These are phyloP conservation scores for Coriaria nepalensis DNA, from an alignment of 306 rosid species.

Conservation along the genomic window DNA sequence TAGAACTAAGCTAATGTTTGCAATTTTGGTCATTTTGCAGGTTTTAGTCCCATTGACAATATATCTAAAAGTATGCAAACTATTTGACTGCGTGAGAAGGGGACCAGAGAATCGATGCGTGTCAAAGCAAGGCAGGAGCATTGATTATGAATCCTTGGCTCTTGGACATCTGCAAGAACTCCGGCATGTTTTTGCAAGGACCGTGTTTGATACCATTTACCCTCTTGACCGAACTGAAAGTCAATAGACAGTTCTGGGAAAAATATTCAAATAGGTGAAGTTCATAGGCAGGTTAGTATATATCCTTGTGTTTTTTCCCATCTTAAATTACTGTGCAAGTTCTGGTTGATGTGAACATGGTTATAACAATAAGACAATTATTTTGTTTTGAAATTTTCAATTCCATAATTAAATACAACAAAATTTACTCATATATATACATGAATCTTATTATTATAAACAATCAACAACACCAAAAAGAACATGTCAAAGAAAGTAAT, in stretches of 20 bases:
- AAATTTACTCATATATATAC: too few relatives aligned
- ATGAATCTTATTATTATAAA: too few relatives aligned
- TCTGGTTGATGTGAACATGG: too few relatives aligned
- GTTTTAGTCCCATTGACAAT: slow-evolving; percentile 53
- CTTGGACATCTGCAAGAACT: slow-evolving; percentile 36
- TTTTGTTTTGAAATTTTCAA: too few relatives aligned
- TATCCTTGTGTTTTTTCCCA: too few relatives aligned
- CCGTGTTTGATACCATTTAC: slow-evolving; percentile 58
- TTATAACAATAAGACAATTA: too few relatives aligned
- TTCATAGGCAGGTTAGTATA: too few relatives aligned
- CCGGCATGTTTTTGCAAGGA: slow-evolving; percentile 58
- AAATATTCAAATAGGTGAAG: too few relatives aligned
- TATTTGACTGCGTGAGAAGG: slow-evolving; percentile 34
- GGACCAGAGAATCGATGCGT: slow-evolving; percentile 15
- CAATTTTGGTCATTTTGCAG: slow-evolving; percentile 31
- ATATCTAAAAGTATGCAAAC: slow-evolving; percentile 34
- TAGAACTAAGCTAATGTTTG: slow-evolving; percentile 2
- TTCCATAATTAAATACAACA: too few relatives aligned
- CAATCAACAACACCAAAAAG: too few relatives aligned
- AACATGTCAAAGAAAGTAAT: too few relatives aligned
- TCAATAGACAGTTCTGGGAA: slow-evolving; percentile 7
- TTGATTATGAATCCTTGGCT: slow-evolving; percentile 39
- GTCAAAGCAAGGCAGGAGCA: slow-evolving; percentile 43
- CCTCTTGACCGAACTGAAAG: slow-evolving; percentile 27
- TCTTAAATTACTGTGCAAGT: too few relatives aligned